Evolutionary conservation across 345 rosid genomes (phyloP).

Genomic region (Eucalyptus rudis): DNA sequence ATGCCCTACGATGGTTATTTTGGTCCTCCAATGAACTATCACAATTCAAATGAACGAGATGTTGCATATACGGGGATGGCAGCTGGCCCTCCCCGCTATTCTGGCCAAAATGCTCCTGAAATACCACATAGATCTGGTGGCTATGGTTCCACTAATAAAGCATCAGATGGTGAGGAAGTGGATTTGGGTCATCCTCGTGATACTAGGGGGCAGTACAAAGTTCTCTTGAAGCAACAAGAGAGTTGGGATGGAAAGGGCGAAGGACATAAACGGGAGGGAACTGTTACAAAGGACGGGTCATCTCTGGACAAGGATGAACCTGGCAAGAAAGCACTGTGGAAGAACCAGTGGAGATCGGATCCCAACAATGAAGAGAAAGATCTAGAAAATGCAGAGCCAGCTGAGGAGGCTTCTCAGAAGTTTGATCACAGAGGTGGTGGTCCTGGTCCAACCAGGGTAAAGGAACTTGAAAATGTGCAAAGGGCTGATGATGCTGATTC

Average conservation of each 20-base stretch:
- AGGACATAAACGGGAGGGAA: conserved; percentile 38
- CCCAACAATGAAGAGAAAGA: conserved; percentile 13
- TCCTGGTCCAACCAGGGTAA: conserved; percentile 12
- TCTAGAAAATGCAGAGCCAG: conserved; percentile 6
- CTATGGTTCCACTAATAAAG: conserved; percentile 33
- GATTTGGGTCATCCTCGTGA: conserved; percentile 52
- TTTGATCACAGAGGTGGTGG: conserved; percentile 9
- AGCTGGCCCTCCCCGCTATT: conserved; percentile 29
- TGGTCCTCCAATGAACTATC: conserved; percentile 80
- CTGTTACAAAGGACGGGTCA: conserved; percentile 1
- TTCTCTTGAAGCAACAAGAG: conserved; percentile 72
- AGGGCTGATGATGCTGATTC: conserved; percentile 18
- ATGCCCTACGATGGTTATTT: conserved; percentile 65
- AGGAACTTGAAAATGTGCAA: conserved; percentile 11
- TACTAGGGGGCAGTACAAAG: conserved; percentile 45
- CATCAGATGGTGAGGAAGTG: conserved; percentile 27
- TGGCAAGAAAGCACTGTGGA: conserved; percentile 22
- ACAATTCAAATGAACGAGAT: conserved; percentile 61
- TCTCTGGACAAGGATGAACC: conserved; percentile 26
- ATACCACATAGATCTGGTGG: conserved; percentile 38
- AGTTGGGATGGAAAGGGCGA: conserved; percentile 47
- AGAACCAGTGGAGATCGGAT: conserved; percentile 33
- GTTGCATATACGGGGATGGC: conserved; percentile 62
- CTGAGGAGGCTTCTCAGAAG: conserved; percentile 15
- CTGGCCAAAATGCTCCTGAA: conserved; percentile 36